These are phyloP conservation scores for Ophiostoma piceae DNA, from an alignment of 2,329 filamentous ascomycete species.

Conservation along the genomic window DNA sequence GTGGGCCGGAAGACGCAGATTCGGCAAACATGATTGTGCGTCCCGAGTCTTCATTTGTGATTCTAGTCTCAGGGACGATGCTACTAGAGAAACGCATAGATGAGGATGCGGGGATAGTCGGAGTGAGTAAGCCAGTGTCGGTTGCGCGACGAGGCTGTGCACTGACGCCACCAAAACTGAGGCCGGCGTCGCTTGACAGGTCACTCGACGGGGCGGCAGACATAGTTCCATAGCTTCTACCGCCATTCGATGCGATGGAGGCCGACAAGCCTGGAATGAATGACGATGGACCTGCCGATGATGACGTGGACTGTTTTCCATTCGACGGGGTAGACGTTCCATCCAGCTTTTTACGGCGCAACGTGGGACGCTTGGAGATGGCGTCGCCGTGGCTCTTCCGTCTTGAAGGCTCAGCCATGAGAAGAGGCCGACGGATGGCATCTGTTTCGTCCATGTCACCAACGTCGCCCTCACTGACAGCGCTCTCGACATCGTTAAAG, in stretches of 20 bases:
- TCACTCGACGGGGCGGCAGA: slow-evolving; percentile 16
- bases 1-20: slow-evolving; percentile 33
- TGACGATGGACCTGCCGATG: slow-evolving; percentile 16
- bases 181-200: slow-evolving; percentile 10
- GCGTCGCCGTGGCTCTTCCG: slow-evolving; percentile 42
- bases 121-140: neutral
- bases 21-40: slow-evolving; percentile 73
- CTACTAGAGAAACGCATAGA: slow-evolving; percentile 64
- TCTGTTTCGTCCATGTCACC: slow-evolving; percentile 33
- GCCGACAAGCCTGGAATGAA: slow-evolving; percentile 14
- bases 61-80: slow-evolving; percentile 64
- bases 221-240: slow-evolving; percentile 30
- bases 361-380: slow-evolving; percentile 31
- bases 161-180: neutral
- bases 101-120: slow-evolving; percentile 29
- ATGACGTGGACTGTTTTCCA: neutral
- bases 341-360: slow-evolving; percentile 30
- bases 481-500: slow-evolving; percentile 38
- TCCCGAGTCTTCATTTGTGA: slow-evolving; percentile 58
- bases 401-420: slow-evolving; percentile 12
- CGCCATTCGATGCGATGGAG: slow-evolving; percentile 20
- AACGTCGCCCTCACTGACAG: slow-evolving; percentile 40
- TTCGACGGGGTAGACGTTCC: slow-evolving; percentile 12
- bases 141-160: neutral
- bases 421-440: slow-evolving; percentile 29